phyloP scores from a whole-genome alignment of 73 alveolate species.

The Paraurostyla sp. region DNA sequence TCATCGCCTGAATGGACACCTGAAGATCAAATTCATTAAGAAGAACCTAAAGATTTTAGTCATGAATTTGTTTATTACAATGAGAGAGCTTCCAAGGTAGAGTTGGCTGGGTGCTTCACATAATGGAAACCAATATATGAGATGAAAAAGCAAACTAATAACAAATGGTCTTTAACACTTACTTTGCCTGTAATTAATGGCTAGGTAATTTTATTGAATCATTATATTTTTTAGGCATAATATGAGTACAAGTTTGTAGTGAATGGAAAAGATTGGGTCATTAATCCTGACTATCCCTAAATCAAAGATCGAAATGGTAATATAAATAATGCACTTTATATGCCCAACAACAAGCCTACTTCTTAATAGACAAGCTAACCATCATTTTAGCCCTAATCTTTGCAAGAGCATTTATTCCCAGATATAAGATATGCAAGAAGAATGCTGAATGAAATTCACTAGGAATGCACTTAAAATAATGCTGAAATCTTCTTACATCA shows the following conservation, averaged over 20 bases:
- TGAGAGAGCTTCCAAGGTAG: conserved; percentile 71
- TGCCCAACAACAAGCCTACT: conserved; percentile 57
- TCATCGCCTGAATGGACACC: conserved; percentile 44
- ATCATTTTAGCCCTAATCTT: not conserved
- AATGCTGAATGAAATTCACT: conserved; percentile 48
- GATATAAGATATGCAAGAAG: conserved; percentile 45
- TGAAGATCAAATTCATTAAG: conserved; percentile 6
- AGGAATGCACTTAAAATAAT: conserved; percentile 15
- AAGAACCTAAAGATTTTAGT: conserved; percentile 49
- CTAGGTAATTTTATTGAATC: not conserved
- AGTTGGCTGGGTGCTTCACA: conserved; percentile 85
- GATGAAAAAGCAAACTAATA: conserved; percentile 60
- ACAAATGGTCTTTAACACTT: conserved; percentile 50
- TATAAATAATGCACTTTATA: conserved; percentile 68
- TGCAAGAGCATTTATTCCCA: not conserved
- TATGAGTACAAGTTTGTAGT: conserved; percentile 86
- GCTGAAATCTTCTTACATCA: conserved; percentile 74
- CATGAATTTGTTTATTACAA: conserved; percentile 66
- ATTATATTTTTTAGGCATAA: not conserved
- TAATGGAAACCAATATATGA: conserved; percentile 87
- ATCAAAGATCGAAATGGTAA: conserved; percentile 86
- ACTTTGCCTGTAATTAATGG: conserved; percentile 58
- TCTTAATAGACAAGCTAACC: not conserved
- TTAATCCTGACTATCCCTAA: conserved; percentile 69
- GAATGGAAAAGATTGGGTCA: conserved; percentile 85